Evolutionary conservation across 257 asterid genomes (phyloP), one percentile per base, ranked within the genome.

Genomic region (Anisodus tanguticus): DNA sequence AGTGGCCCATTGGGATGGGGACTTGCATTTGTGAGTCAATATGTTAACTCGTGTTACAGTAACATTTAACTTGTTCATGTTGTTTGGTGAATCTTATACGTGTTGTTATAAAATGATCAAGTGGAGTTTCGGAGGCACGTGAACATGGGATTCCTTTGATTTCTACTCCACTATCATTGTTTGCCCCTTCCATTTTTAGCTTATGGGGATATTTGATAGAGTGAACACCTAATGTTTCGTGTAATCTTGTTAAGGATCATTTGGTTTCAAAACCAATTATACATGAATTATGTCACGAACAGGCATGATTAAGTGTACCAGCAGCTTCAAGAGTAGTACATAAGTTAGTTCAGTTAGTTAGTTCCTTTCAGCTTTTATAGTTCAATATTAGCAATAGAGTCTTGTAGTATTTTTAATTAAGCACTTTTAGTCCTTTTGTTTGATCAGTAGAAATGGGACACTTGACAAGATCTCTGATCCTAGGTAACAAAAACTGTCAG

Each of bases 131-230:
- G 64, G n/a, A 53, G 26, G 16, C 64, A 76, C 15, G 63, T 26
- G 81, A 76, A 76, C 64, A 26, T 53, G 81, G 81, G 81, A 76
- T 53, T 53, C 47, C 26, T 76, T 76, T 76, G 1, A 76, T 76
- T 76, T 12, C 64, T 26, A 53, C 12, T 74, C 8, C 6, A 76
- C 45, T 31, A 51, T 76, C 8, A 76, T 76, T 51, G 62, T 8
- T 49, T 51, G 43, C 45, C 3, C 22, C n/a, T 49, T 51, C 22
- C 19, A 26, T 47, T 49, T 70, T 69, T 69, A 8, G 13, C 10
- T 17, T 39, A 39, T 39, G 7, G 62, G 53, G n/a, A 9, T 60
- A 60, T 17, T 59, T 59, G 17, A 1, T 59, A 59, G 17, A 54
- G 59, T 31, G 35, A 31, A 31, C 35, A 31, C 35, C 35, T 31